Conservation (phyloP, 202 grass and related monocot genomes). For the Alloteropsis angusta region DNA sequence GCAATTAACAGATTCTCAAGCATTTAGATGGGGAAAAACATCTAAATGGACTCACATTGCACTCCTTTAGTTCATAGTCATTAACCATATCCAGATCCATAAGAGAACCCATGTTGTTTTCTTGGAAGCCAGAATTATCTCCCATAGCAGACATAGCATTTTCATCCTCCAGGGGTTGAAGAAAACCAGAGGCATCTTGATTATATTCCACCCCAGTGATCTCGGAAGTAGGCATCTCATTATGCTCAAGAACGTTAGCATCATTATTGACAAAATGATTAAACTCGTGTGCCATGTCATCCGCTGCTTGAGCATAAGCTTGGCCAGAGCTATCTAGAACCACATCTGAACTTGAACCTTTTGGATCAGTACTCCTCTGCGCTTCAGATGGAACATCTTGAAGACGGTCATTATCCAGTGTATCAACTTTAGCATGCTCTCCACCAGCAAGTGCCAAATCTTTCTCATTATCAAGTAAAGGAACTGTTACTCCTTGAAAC, state of each 20-base stretch:
- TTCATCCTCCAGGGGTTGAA: constrained; percentile 30
- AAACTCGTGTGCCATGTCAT: constrained; percentile 31
- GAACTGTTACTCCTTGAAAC: constrained; percentile 20
- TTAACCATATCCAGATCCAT: constrained; percentile 46
- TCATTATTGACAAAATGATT: constrained; percentile 15
- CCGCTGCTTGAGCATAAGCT: background rate
- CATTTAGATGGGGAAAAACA: background rate
- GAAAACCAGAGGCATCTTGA: constrained; percentile 29
- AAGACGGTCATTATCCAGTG: constrained; percentile 11
- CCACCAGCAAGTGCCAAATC: constrained; percentile 20
- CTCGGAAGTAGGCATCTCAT: constrained; percentile 45
- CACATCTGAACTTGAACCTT: constrained; percentile 24
- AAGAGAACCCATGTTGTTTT: constrained; percentile 42
- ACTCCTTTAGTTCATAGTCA: constrained; percentile 53
- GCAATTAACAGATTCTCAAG: constrained; percentile 16
- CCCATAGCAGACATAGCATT: constrained; percentile 64
- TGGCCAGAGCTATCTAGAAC: constrained; percentile 24
- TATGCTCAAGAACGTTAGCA: constrained; percentile 29
- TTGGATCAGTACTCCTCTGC: constrained; percentile 8
- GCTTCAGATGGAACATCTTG: constrained; percentile 39
- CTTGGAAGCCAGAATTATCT: constrained; percentile 78
- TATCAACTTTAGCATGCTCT: constrained; percentile 25
- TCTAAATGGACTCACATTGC: constrained; percentile 62
- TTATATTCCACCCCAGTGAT: constrained; percentile 25
- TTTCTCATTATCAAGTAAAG: constrained; percentile 6